A percentile compares a stretch with the other conserved stretches of the same genome.
Conservation (phyloP, 2,329 filamentous ascomycete species). For the Calycina marina region DNA sequence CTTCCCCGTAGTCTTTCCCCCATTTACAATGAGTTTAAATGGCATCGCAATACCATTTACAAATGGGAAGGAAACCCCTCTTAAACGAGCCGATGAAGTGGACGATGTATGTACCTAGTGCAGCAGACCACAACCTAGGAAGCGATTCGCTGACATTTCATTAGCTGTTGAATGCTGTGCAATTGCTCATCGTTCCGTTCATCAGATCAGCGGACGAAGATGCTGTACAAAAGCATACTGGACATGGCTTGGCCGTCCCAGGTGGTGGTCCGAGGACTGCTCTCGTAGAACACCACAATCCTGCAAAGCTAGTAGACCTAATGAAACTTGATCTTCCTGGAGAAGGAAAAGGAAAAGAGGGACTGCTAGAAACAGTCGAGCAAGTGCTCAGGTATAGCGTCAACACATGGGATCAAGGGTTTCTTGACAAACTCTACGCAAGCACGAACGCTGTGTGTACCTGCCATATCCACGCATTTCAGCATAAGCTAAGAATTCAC, state of each 20-base stretch:
- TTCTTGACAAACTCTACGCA: slow-evolving; percentile 90
- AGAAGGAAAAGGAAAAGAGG: slow-evolving; percentile 50
- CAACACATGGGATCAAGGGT: slow-evolving; percentile 98
- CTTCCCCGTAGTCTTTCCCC: too few species aligned
- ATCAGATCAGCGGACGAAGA: slow-evolving; percentile 55
- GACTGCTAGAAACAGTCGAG: slow-evolving; percentile 55
- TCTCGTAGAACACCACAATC: slow-evolving; percentile 48
- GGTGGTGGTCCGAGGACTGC: slow-evolving; percentile 33
- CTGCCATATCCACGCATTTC: background rate
- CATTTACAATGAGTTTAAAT: slow-evolving; percentile 12
- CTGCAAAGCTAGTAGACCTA: slow-evolving; percentile 39
- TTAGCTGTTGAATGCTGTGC: slow-evolving; percentile 54
- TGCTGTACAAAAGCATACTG: slow-evolving; percentile 37
- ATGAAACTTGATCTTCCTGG: slow-evolving; percentile 44
- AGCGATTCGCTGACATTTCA: slow-evolving; percentile 5
- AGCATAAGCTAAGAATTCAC: slow-evolving; percentile 2
- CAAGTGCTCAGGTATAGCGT: slow-evolving; percentile 72
- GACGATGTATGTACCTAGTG: slow-evolving; percentile 28
- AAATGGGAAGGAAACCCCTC: slow-evolving; percentile 5
- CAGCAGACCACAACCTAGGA: slow-evolving; percentile 1
- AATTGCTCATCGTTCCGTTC: slow-evolving; percentile 54
- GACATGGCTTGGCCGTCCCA: slow-evolving; percentile 30
- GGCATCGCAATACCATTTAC: slow-evolving; percentile 7
- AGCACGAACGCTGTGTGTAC: slow-evolving; percentile 61
- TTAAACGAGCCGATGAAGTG: slow-evolving; percentile 29